A percentile compares a stretch with the other conserved stretches of the same genome.
Evolutionary conservation across 1,139 yeast genomes (phyloP).

Genomic region (Sugiyamaella neomexicana): DNA sequence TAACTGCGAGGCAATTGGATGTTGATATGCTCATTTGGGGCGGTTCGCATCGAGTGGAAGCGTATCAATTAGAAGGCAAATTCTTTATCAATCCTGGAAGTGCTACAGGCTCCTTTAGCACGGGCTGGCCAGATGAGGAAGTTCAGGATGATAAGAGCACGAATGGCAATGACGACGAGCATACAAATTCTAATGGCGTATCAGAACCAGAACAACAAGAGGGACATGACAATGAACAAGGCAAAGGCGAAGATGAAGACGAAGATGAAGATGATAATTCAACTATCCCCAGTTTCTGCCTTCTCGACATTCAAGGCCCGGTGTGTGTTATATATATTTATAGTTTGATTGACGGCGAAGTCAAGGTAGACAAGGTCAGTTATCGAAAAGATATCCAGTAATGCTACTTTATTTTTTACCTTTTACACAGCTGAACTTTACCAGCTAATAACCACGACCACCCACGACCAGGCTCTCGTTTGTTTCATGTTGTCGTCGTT

Average conservation of each 20-base stretch:
- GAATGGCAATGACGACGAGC: constrained; percentile 30
- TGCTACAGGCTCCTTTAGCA: constrained; percentile 85
- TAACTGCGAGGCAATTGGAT: constrained; percentile 85
- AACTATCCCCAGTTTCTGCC: constrained; percentile 75
- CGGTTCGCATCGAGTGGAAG: constrained; percentile 92
- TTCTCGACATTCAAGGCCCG: constrained; percentile 76
- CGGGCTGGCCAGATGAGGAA: constrained; percentile 48
- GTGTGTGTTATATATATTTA: constrained; percentile 83
- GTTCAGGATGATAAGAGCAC: constrained; percentile 37
- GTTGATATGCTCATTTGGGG: constrained; percentile 95
- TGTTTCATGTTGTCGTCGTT: too few species aligned
- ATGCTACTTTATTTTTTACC: background rate
- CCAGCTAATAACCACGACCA: too few species aligned
- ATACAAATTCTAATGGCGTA: constrained; percentile 34
- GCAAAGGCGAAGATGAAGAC: constrained; percentile 33
- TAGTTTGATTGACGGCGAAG: constrained; percentile 75
- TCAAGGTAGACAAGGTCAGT: constrained; percentile 87
- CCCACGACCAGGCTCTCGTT: too few species aligned
- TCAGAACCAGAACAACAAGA: constrained; percentile 27
- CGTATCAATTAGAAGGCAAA: constrained; percentile 88
- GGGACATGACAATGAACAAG: constrained; percentile 26
- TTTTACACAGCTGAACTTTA: too few species aligned
- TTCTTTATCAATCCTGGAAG: constrained; percentile 95
- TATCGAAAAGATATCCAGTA: constrained; percentile 52
- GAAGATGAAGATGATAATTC: constrained; percentile 35